Evolutionary conservation across 164 flowering plant genomes (phyloP), one percentile per base, ranked within the genome.

Genomic region (Vitis riparia): DNA sequence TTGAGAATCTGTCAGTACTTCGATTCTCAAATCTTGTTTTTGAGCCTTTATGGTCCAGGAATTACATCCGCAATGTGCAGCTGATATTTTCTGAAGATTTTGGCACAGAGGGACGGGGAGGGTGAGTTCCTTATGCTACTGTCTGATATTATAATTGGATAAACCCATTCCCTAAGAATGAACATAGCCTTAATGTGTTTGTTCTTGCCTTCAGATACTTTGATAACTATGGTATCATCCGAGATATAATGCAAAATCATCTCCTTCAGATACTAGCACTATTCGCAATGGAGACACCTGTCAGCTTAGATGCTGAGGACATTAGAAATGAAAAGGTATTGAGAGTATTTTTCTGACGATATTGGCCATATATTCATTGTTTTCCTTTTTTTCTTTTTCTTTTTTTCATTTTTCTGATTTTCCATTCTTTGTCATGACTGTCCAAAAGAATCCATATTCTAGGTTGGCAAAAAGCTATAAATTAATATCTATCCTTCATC

Each of bases 221-320:
- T 57, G 87, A 92, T 59, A 72, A 77, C 71, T 91, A 92, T 71
- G 97, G 98, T 15, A 92, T 94, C 59, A 90, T 94, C 32, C 75
- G 98, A n/a, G 98, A 94, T 72, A 88, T 92, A 63, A 86, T 92
- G 89, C 98, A 94, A 71, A 94, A 87, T 67, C 98, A 94, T 81
- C 86, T 94, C 44, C 82, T 94, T 61, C 98, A 94, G 82, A 92
- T 87, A 59, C 71, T 94, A 6, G 92, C 97, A 5, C 73, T 94
- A 5, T 86, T 94, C 81, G 97, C 98, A 15, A 94, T 94, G 98
- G 98, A 94, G 77, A 79, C 98, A 51, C 98, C 98, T 19, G 94
- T 92, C 70, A 92, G 88, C 82, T 82, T 94, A 69, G 97, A 92
- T 78, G 98, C 85, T 1, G 98, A 92, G 74, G 98, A 94, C 76